These are phyloP conservation scores for Gracilaria domingensis DNA, from an alignment of 23 red algal species.

Conservation along the genomic window DNA sequence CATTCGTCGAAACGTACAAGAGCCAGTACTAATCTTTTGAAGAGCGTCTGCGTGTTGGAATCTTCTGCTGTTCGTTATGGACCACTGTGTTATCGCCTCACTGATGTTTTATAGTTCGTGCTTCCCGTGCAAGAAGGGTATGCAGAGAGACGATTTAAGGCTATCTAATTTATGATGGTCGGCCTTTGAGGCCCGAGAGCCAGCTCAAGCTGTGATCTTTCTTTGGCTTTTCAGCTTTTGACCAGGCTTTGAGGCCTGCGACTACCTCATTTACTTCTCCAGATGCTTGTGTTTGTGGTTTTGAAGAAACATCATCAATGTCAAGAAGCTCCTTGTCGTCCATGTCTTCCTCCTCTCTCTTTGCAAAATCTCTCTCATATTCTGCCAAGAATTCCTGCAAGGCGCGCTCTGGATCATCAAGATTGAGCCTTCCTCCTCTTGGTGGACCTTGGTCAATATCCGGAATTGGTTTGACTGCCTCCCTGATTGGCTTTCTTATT, in stretches of 20 bases:
- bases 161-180: background rate
- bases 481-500: constrained; percentile 33
- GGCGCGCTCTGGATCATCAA: constrained; percentile 41
- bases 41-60: background rate
- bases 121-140: background rate
- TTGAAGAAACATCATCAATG: background rate
- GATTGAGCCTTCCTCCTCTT: background rate
- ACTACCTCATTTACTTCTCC: constrained; percentile 31
- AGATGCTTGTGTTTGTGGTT: background rate
- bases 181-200: background rate
- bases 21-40: background rate
- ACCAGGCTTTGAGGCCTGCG: constrained; percentile 24
- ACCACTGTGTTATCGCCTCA: background rate
- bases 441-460: constrained; percentile 35
- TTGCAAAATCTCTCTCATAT: constrained; percentile 52
- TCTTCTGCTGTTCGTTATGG: background rate
- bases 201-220: constrained; percentile 29
- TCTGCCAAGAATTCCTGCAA: constrained; percentile 63
- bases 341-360: background rate
- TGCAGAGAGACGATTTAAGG: background rate
- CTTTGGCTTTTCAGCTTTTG: constrained; percentile 31
- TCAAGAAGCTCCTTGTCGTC: background rate
- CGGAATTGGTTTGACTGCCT: constrained; percentile 21
- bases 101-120: constrained; percentile 2
- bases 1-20: background rate